Evolutionary conservation across 176 grass and related monocot genomes (phyloP), one percentile per base, ranked within the genome.

Genomic region (Hsuehochloa calcarea): DNA sequence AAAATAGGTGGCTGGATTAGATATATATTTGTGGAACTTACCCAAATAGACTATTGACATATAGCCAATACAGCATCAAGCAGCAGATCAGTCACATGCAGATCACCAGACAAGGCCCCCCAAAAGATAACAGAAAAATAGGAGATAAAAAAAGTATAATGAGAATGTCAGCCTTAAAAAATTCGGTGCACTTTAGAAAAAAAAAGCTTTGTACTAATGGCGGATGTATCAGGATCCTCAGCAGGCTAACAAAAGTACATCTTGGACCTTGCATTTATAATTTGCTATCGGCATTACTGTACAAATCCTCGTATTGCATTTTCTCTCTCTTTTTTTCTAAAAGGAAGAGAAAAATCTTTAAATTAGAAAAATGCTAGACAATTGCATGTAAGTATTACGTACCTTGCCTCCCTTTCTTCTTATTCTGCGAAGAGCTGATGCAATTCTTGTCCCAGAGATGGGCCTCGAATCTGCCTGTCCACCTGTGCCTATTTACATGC

Each of bases 351-450:
- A n/a, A n/a, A n/a, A n/a, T n/a, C 40, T 47, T 13, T 8, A 41
- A 40, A 55, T 49, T 3, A 12, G 25, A 78, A 50, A 47, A 82
- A 4, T 45, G 25, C 1, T 62, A 45, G 45, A 73, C 1, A 47
- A 9, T 10, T 5, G 70, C 70, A 19, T 51, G 45, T 5, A 17
- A 16, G 26, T 25, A 46, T 0, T 2, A 25, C 10, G 3, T 72
- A 99, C 97, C 91, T 99, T 99, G 97, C 85, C 85, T 96, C 68
- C 97, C 97, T 89, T 92, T 99, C 90, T 94, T 99, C 88, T 99
- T 99, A 84, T 89, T 99, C 4, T 92, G 23, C 17, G 85, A 65
- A 75, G 85, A 65, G 70, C 85, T 88, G 91, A 87, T 87, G 83
- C 89, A 99, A 34, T 99, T 85, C 79, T 96, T 99, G 80, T 99